These are phyloP conservation scores for Zygosaccharomyces rouxii DNA, from an alignment of 805 yeast species.

Conservation along the genomic window DNA sequence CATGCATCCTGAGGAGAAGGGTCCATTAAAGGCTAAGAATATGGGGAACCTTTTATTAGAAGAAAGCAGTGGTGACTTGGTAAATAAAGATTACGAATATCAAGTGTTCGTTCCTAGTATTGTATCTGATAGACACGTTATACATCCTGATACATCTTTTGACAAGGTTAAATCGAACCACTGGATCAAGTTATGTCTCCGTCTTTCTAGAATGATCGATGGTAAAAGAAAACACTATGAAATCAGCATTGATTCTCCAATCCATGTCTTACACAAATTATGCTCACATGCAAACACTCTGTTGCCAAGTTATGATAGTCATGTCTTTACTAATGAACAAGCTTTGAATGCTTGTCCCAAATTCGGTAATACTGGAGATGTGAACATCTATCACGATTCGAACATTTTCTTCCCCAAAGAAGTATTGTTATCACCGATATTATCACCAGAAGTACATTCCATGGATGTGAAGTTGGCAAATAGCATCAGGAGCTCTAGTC, in stretches of 20 bases:
- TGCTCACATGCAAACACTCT: constrained; percentile 80
- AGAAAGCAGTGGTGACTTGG: constrained; percentile 48
- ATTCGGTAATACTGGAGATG: constrained; percentile 18
- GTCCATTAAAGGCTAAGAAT: constrained; percentile 36
- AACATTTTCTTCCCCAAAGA: constrained; percentile 41
- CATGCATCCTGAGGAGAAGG: constrained; percentile 31
- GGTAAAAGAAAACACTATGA: constrained; percentile 86
- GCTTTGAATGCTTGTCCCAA: constrained; percentile 15
- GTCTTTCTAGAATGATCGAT: constrained; percentile 66
- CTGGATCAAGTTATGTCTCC: constrained; percentile 86
- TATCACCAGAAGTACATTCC: constrained; percentile 52
- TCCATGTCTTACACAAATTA: constrained; percentile 68
- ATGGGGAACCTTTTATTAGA: constrained; percentile 42
- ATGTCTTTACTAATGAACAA: constrained; percentile 12
- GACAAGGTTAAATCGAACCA: constrained; percentile 83
- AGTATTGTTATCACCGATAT: constrained; percentile 42
- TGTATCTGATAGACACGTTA: constrained; percentile 49
- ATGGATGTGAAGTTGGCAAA: constrained; percentile 35
- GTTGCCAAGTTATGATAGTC: constrained; percentile 62
- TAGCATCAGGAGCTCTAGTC: constrained; percentile 14
- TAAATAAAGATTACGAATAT: constrained; percentile 78
- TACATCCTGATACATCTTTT: constrained; percentile 84
- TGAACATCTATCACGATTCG: constrained; percentile 33
- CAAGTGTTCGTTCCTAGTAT: constrained; percentile 78
- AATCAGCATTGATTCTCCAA: constrained; percentile 91